A percentile compares a stretch with the other conserved stretches of the same genome.
Evolutionary conservation across 2,329 filamentous ascomycete genomes (phyloP).

Genomic region (Ophiostoma triangulosporum): DNA sequence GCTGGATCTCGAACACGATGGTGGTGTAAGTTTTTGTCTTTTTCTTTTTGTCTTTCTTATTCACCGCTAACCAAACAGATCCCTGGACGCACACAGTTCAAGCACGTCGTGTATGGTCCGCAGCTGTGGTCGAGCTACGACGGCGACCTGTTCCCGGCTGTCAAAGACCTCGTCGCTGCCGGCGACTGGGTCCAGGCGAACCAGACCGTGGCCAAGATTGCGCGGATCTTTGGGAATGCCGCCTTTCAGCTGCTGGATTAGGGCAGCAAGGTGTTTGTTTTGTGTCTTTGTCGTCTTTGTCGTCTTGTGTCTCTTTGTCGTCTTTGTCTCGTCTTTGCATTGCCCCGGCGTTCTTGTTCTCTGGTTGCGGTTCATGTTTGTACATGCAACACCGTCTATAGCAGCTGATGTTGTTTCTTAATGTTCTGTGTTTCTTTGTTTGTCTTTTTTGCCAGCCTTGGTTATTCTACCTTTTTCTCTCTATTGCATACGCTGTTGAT

Average conservation of each 20-base stretch:
- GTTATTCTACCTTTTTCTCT: not conserved
- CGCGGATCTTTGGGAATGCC: conserved; percentile 51
- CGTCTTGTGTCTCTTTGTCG: not conserved
- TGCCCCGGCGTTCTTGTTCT: conserved; percentile 8
- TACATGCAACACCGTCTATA: not conserved
- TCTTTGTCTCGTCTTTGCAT: conserved; percentile 7
- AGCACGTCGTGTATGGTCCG: conserved; percentile 82
- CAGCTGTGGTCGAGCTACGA: conserved; percentile 60
- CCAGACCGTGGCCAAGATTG: conserved; percentile 56
- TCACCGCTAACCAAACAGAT: conserved; percentile 35
- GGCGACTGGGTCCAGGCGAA: conserved; percentile 59
- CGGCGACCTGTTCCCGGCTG: conserved; percentile 63
- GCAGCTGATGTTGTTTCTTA: not conserved
- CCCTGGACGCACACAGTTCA: conserved; percentile 81
- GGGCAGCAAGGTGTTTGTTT: not conserved
- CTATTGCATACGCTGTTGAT: too few relatives aligned
- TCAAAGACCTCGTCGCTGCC: conserved; percentile 63
- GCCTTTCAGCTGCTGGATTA: conserved; percentile 22
- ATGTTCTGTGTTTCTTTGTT: not conserved
- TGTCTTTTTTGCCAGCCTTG: not conserved
- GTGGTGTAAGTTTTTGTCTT: conserved; percentile 51
- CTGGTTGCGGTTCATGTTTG: not conserved
- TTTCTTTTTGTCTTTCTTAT: not conserved
- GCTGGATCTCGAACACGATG: conserved; percentile 57
- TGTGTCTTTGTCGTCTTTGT: not conserved